Evolutionary conservation across 2,329 filamentous ascomycete genomes (phyloP), one percentile per base, ranked within the genome.

Genomic region (Epicoccum nigrum): DNA sequence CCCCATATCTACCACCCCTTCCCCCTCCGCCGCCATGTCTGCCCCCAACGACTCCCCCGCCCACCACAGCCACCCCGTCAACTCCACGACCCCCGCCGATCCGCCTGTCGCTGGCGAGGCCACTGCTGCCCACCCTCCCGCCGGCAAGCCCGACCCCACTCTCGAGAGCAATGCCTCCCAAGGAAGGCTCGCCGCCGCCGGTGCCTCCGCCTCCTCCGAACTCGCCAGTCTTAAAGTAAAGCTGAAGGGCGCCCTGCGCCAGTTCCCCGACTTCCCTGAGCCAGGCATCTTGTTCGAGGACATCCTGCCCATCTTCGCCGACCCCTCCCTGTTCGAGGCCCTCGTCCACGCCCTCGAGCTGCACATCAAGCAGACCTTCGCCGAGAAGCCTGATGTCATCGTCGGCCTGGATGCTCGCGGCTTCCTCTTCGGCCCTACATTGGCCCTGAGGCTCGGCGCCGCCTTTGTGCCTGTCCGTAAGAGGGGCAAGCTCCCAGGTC

Each of bases 241-340:
- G 77, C 82, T 92, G 81, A 81, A 86, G 71, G 76, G 78, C 63
- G 84, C 88, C 54, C 84, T 97, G 64, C 89, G 90, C 76, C 87
- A 92, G 74, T 96, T 91, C 79, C 85, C 86, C 69, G 91, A 97
- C 81, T 97, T 97, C 79, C 93, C 93, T 53, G 87, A 88, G 61
- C 86, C 89, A 37, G 93, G 94, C 74, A 93, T 99, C 71, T 83
- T 96, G 68, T 99, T 99, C 77, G 91, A 97, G 79, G 94, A 99
- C 74, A 97, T 99, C 77, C 87, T 99, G 76, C 94, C 94, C 55
- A 87, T 97, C 71, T 97, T 99, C 81, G 86, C 90, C 73, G 83
- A 91, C 70, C 86, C 87, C 47, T 71, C 74, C 43, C 81, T 89
- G 55, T 93, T 97, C 78, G 81, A 83, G 63, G 82, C 85, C 48